Evolutionary conservation across 805 yeast genomes (phyloP).

Genomic region (Ogataea paraovalis): DNA sequence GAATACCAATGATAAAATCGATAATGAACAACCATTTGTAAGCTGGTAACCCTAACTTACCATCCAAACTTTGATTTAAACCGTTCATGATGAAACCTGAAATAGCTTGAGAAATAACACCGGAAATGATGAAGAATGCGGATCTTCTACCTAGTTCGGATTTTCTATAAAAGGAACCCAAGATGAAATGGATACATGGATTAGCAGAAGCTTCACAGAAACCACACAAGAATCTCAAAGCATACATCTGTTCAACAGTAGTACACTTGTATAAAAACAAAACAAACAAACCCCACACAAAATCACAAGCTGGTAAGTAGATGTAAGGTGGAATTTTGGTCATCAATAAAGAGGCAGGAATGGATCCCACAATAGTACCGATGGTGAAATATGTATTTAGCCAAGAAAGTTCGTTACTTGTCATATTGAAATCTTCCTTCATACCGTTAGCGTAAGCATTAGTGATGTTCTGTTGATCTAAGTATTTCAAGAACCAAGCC

Average conservation of each 20-base stretch:
- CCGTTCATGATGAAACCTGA: constrained; percentile 62
- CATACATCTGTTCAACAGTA: constrained; percentile 28
- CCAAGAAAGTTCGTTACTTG: constrained; percentile 47
- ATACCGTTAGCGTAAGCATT: constrained; percentile 61
- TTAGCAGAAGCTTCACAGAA: constrained; percentile 46
- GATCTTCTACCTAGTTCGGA: constrained; percentile 36
- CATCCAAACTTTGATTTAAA: constrained; percentile 43
- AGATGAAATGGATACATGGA: constrained; percentile 44
- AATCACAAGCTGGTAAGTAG: constrained; percentile 41
- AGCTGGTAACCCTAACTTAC: constrained; percentile 50
- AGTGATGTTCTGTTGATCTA: constrained; percentile 55
- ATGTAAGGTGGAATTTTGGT: constrained; percentile 40
- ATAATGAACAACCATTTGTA: constrained; percentile 76
- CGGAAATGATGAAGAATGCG: constrained; percentile 33
- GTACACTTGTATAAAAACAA: constrained; percentile 32
- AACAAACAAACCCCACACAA: constrained; percentile 42
- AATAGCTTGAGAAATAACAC: constrained; percentile 37
- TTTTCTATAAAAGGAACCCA: constrained; percentile 35
- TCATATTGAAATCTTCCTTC: constrained; percentile 39
- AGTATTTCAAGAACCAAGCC: constrained; percentile 62
- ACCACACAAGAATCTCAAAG: constrained; percentile 38
- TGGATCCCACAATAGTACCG: constrained; percentile 45
- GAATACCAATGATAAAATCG: constrained; percentile 57
- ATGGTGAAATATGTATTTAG: constrained; percentile 43
- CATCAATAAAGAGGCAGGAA: constrained; percentile 44